phyloP scores from a whole-genome alignment of 768 basidiomycete species.

The Podaxis sp. region DNA sequence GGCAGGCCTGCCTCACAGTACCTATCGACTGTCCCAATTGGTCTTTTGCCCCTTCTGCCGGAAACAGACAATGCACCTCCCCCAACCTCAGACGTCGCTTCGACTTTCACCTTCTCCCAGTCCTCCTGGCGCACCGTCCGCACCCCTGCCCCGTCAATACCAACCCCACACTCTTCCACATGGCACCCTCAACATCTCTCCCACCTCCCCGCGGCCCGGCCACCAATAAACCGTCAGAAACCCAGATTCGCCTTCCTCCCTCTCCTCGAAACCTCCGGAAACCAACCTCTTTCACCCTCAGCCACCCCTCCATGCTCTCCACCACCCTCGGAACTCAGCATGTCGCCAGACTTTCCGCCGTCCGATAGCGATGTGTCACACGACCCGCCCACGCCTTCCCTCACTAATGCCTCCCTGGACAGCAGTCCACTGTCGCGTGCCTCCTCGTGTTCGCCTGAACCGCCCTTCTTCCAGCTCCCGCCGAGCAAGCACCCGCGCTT shows the following conservation, averaged over 20 bases:
- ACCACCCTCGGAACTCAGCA: slow-evolving; percentile 12
- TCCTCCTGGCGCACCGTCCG: slow-evolving; percentile 14
- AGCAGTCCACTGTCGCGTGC: slow-evolving; percentile 37
- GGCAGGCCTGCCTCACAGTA: slow-evolving; percentile 40
- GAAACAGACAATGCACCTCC: slow-evolving; percentile 21
- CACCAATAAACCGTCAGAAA: slow-evolving; percentile 11
- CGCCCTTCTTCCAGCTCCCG: slow-evolving; percentile 30
- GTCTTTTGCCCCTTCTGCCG: slow-evolving; percentile 55
- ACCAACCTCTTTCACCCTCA: slow-evolving; percentile 1
- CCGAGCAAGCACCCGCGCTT: slow-evolving; percentile 22
- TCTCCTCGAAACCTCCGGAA: slow-evolving; percentile 10
- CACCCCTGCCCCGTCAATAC: slow-evolving; percentile 13
- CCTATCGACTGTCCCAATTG: slow-evolving; percentile 60
- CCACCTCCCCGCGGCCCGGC: slow-evolving; percentile 13
- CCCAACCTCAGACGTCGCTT: slow-evolving; percentile 11
- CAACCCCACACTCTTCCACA: not conserved
- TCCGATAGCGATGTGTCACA: slow-evolving; percentile 31
- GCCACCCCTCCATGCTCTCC: slow-evolving; percentile 14
- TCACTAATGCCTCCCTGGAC: slow-evolving; percentile 36
- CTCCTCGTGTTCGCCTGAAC: slow-evolving; percentile 33
- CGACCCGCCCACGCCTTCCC: slow-evolving; percentile 35
- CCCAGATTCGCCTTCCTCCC: slow-evolving; percentile 21
- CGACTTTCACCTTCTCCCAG: slow-evolving; percentile 13
- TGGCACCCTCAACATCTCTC: slow-evolving; percentile 14
- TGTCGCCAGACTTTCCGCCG: slow-evolving; percentile 14